Base-by-base conservation (phyloP, 768 basidiomycete genomes). In the Scleroderma bovista region DNA sequence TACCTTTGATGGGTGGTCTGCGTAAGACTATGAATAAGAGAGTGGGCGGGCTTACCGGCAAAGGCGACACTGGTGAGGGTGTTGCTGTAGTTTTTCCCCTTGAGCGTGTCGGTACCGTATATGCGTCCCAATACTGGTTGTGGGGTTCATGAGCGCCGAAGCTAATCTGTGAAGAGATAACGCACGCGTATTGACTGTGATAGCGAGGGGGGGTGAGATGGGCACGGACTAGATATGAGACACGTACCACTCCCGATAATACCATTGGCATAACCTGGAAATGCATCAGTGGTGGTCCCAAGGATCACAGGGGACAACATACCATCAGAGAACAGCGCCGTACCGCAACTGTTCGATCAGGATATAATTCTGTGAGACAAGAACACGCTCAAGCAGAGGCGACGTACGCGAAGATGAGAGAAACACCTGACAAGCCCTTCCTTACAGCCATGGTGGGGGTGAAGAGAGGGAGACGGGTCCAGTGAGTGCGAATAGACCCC, bases 291-390 rank as follows among this genome's bases (percentile, higher is more conserved):
- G 23, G 15, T 8, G 61, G 33, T 55, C 44, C 29, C 29, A 24
- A 47, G 23, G 19, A 15, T 26, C 52, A 49, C 33, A 17, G 9
- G 32, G 1, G 12, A 7, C 32, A 32, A 47, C 22, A 19, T 67
- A 86, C 88, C 89, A 65, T 93, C 89, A 23, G 88, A 90, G 70
- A 93, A 91, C 40, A 92, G 72, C 38, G 90, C 89, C 3, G 90
- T 93, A 61, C 89, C 89, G 63, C 89, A 91, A 15, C 88, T 89
- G 54, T 46, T 46, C 46, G 45, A 37, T 37, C 15, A 26, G 2
- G 23, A 36, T 36, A 13, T 49, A 17, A 49, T 53, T 19, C 51
- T 29, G 45, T 43, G 37, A 37, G 34, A 36, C 5, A 20, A 13
- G 32, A 23, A 19, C 17, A 46, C 1, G 2, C 24, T 19, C 3